A percentile compares a stretch with the other conserved stretches of the same genome.
These are phyloP conservation scores for Pseudogymnoascus sp. DNA, from an alignment of 2,329 filamentous ascomycete species.

Conservation along the genomic window DNA sequence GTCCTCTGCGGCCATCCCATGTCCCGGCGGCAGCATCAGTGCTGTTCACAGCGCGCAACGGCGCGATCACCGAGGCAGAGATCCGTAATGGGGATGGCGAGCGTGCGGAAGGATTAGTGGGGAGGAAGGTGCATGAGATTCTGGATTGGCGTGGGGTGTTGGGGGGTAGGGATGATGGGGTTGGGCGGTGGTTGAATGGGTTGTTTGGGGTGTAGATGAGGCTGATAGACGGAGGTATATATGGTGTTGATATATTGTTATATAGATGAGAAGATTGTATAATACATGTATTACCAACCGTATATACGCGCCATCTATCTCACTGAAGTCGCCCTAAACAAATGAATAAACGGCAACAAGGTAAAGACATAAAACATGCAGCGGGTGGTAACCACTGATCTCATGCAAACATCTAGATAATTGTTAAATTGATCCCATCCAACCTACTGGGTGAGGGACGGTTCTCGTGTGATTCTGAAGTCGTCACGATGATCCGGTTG, in stretches of 20 bases:
- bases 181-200: background rate
- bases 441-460: no score
- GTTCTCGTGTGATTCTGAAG: no score
- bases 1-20: constrained; percentile 40
- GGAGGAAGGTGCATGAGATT: constrained; percentile 41
- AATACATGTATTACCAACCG: background rate
- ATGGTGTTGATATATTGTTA: background rate
- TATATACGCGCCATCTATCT: background rate
- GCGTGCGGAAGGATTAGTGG: constrained; percentile 4
- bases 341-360: no score
- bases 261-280: background rate
- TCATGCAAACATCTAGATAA: no score
- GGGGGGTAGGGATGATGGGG: background rate
- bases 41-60: constrained; percentile 19
- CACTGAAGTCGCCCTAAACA: no score
- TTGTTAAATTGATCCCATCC: no score
- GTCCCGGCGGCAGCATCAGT: constrained; percentile 36
- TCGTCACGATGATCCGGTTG: no score
- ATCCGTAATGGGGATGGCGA: background rate
- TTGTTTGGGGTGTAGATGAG: background rate
- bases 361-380: no score
- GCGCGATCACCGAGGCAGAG: constrained; percentile 16
- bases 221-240: background rate
- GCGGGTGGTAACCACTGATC: no score
- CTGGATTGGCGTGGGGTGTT: constrained; percentile 28